Conservation (phyloP, 768 basidiomycete genomes). For the Naganishia friedmannii region DNA sequence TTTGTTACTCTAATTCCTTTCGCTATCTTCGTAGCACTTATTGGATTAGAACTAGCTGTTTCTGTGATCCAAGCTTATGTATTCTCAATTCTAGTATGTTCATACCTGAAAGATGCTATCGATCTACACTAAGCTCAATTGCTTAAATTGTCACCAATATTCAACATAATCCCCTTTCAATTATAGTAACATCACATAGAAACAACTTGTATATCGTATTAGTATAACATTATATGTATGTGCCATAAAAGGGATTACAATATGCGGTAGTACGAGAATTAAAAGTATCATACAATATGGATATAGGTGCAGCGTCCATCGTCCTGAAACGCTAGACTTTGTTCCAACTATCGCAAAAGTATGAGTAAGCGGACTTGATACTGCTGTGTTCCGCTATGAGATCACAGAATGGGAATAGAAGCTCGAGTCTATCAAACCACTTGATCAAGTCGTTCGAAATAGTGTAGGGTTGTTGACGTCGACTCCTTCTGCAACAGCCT, state of each 20-base stretch:
- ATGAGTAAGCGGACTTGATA: neutral
- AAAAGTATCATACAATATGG: too few species aligned
- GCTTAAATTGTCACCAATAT: neutral
- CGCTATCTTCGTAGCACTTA: constrained; percentile 41
- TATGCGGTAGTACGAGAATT: too few species aligned
- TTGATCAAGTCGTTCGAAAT: too few species aligned
- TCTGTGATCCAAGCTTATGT: constrained; percentile 44
- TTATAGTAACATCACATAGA: neutral
- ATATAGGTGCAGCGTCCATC: neutral
- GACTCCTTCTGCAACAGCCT: too few species aligned
- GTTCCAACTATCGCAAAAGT: neutral
- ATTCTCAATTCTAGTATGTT: constrained; percentile 38
- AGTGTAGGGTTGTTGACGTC: too few species aligned
- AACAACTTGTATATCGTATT: too few species aligned
- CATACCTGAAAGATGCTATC: constrained; percentile 40
- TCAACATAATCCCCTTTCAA: constrained; percentile 21
- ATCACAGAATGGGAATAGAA: too few species aligned
- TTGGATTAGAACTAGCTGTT: constrained; percentile 43
- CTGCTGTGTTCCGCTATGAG: neutral
- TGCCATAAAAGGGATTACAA: too few species aligned
- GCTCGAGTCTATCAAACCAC: too few species aligned
- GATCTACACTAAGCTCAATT: constrained; percentile 41
- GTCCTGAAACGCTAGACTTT: neutral
- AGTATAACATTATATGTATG: too few species aligned
- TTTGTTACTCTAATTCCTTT: constrained; percentile 41